phyloP scores from a whole-genome alignment of 2,329 filamentous ascomycete genomes.

The Cladosporium phlei region DNA sequence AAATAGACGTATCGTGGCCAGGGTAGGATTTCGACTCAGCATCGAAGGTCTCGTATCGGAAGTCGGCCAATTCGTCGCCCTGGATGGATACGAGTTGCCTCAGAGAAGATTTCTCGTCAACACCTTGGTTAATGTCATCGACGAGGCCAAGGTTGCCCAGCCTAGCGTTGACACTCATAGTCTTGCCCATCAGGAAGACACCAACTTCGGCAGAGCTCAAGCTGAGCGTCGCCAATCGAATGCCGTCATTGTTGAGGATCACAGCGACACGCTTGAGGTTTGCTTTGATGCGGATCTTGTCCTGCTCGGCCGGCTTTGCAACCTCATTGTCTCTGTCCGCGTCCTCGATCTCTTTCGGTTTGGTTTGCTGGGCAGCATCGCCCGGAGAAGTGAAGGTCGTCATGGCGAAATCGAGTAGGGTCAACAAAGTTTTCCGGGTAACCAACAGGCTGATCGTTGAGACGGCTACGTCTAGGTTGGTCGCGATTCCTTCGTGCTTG shows the following conservation, averaged over 20 bases:
- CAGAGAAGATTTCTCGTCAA: slow-evolving; percentile 72
- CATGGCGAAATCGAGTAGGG: slow-evolving; percentile 87
- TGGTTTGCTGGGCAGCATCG: slow-evolving; percentile 18
- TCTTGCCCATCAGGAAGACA: slow-evolving; percentile 77
- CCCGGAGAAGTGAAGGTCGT: slow-evolving; percentile 67
- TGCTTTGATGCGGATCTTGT: slow-evolving; percentile 88
- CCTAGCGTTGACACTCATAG: slow-evolving; percentile 81
- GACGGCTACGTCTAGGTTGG: slow-evolving; percentile 82
- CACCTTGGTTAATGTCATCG: slow-evolving; percentile 90
- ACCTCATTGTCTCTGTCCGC: slow-evolving; percentile 31
- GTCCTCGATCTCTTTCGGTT: slow-evolving; percentile 21
- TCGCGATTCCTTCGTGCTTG: slow-evolving; percentile 88
- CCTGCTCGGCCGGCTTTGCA: slow-evolving; percentile 43
- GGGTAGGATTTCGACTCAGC: slow-evolving; percentile 71
- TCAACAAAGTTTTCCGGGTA: slow-evolving; percentile 86
- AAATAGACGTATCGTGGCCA: slow-evolving; percentile 90
- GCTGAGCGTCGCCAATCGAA: slow-evolving; percentile 84
- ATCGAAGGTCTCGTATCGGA: slow-evolving; percentile 96
- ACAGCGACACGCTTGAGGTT: slow-evolving; percentile 89
- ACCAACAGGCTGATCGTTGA: slow-evolving; percentile 96
- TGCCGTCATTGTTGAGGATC: slow-evolving; percentile 95
- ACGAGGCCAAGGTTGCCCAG: slow-evolving; percentile 84
- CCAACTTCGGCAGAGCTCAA: slow-evolving; percentile 89
- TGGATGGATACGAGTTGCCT: slow-evolving; percentile 90
- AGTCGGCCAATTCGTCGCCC: slow-evolving; percentile 91